phyloP scores from a whole-genome alignment of 2,329 filamentous ascomycete genomes.

The Nemania serpens region DNA sequence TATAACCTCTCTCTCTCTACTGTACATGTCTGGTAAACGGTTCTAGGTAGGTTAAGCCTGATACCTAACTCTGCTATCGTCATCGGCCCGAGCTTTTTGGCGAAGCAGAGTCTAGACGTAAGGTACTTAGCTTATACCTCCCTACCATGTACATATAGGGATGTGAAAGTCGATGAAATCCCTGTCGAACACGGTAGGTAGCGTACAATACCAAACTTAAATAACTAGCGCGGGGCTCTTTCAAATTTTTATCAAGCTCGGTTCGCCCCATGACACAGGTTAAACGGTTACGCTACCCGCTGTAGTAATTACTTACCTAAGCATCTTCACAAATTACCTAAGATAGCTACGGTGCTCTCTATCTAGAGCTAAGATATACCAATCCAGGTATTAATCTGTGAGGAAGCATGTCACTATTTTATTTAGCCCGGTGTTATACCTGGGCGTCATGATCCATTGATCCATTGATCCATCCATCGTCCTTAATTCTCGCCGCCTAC shows the following conservation, averaged over 20 bases:
- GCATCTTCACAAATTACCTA: no score
- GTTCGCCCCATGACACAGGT: conserved; percentile 3
- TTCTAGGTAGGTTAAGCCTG: no score
- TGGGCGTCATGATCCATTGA: no score
- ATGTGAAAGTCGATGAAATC: no score
- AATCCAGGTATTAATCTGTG: background rate
- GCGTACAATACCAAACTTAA: conserved; percentile 1
- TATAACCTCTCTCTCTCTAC: no score
- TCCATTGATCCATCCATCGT: no score
- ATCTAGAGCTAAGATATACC: no score
- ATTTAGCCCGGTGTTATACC: background rate
- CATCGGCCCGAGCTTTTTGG: conserved; percentile 5
- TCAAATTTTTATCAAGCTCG: conserved; percentile 20
- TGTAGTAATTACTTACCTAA: background rate
- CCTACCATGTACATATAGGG: no score
- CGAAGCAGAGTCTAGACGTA: background rate
- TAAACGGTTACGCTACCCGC: background rate
- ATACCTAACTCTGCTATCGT: background rate
- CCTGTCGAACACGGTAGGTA: background rate
- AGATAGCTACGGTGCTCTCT: no score
- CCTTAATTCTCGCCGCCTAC: background rate
- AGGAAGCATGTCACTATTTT: background rate
- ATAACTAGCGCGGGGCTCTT: conserved; percentile 20
- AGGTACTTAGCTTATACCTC: no score
- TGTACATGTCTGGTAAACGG: no score